These are phyloP conservation scores for Gossypium arboreum DNA, from an alignment of 345 rosid species.

Conservation along the genomic window DNA sequence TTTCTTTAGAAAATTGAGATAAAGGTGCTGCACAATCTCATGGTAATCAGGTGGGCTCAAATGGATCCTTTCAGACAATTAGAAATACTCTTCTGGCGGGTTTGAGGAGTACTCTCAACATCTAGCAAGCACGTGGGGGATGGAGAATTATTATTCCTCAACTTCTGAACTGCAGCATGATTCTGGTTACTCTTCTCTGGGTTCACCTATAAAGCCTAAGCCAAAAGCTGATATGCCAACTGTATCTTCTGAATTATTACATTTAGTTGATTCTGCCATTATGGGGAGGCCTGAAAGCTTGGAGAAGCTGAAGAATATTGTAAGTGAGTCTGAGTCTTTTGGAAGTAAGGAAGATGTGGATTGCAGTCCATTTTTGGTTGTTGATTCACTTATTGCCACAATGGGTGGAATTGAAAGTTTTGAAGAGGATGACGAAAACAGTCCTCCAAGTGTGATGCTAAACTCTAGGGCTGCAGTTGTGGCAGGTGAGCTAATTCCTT, in stretches of 20 bases:
- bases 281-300: slow-evolving; percentile 98
- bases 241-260: slow-evolving; percentile 95
- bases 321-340: slow-evolving; percentile 69
- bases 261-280: slow-evolving; percentile 96
- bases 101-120: slow-evolving; percentile 34
- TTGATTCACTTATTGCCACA: slow-evolving; percentile 94
- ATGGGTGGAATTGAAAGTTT: slow-evolving; percentile 99
- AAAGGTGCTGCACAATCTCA: slow-evolving; percentile 31
- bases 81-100: slow-evolving; percentile 31
- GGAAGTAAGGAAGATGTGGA: slow-evolving; percentile 70
- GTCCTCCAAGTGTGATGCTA: slow-evolving; percentile 97
- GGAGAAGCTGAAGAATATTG: slow-evolving; percentile 80
- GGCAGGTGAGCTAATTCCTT: slow-evolving; percentile 87
- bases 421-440: slow-evolving; percentile 87
- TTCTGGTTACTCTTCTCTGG: slow-evolving; percentile 55
- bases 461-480: slow-evolving; percentile 97
- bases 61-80: slow-evolving; percentile 40
- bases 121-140: slow-evolving; percentile 26
- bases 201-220: slow-evolving; percentile 63
- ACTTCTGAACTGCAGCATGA: slow-evolving; percentile 34
- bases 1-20: slow-evolving; percentile 68
- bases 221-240: slow-evolving; percentile 72
- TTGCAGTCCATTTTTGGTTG: slow-evolving; percentile 71
- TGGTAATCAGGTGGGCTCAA: slow-evolving; percentile 28
- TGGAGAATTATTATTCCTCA: slow-evolving; percentile 33